These are phyloP conservation scores for Neodidymelliopsis sp. DNA, from an alignment of 2,329 filamentous ascomycete genomes.

Conservation along the genomic window DNA sequence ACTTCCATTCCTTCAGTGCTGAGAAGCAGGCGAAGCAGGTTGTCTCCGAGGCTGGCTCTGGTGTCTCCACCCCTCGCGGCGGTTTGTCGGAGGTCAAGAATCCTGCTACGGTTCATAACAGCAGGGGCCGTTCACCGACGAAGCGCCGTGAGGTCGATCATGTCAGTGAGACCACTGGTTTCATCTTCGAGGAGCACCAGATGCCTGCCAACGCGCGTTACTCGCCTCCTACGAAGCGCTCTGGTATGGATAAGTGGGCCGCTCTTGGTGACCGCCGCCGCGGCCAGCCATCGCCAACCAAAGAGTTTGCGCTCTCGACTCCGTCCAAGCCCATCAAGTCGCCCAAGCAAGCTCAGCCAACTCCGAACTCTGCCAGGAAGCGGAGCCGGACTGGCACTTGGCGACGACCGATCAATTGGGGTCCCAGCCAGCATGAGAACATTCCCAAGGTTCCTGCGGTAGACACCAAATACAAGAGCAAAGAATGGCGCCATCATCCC, in stretches of 20 bases:
- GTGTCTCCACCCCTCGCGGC: constrained; percentile 58
- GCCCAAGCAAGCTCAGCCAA: constrained; percentile 43
- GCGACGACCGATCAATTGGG: constrained; percentile 47
- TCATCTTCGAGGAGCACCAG: constrained; percentile 74
- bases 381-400: constrained; percentile 50
- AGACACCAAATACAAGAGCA: constrained; percentile 54
- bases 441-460: constrained; percentile 43
- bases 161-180: constrained; percentile 72
- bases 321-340: constrained; percentile 53
- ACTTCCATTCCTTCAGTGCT: constrained; percentile 56
- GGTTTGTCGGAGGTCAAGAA: constrained; percentile 64
- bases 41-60: constrained; percentile 51
- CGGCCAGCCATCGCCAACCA: constrained; percentile 55
- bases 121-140: constrained; percentile 49
- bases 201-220: constrained; percentile 57
- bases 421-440: constrained; percentile 47
- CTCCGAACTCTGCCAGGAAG: constrained; percentile 48
- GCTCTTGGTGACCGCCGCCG: constrained; percentile 84
- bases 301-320: constrained; percentile 37
- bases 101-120: constrained; percentile 60
- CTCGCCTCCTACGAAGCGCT: constrained; percentile 72
- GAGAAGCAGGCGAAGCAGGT: constrained; percentile 49
- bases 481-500: constrained; percentile 59
- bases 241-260: constrained; percentile 82
- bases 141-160: constrained; percentile 62